These are phyloP conservation scores for Cladosporium sp. DNA, from an alignment of 2,329 filamentous ascomycete species.

Conservation along the genomic window DNA sequence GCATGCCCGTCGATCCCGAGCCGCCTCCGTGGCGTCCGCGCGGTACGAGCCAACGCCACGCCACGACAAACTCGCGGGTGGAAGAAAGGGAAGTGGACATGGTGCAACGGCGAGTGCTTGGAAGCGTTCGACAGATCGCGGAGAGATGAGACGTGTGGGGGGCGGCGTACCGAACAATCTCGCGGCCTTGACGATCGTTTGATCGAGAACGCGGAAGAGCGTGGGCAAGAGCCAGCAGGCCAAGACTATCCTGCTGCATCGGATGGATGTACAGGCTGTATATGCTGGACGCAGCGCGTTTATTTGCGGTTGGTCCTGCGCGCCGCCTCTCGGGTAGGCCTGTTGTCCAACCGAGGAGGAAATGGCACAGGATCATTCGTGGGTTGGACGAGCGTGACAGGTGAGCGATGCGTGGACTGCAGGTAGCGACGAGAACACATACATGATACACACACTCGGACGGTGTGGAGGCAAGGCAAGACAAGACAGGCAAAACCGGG, in stretches of 20 bases:
- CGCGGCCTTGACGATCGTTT: slow-evolving; percentile 15
- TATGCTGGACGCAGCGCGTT: background rate
- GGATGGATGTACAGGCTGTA: background rate
- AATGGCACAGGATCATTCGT: background rate
- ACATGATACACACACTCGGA: background rate
- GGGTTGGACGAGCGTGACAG: background rate
- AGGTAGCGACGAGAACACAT: slow-evolving; percentile 11
- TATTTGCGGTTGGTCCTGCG: background rate
- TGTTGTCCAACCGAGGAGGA: slow-evolving; percentile 3
- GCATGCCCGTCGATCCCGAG: slow-evolving; percentile 10
- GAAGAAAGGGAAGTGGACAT: slow-evolving; percentile 13
- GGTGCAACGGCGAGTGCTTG: slow-evolving; percentile 4
- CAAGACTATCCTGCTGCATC: background rate
- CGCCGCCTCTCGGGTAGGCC: background rate
- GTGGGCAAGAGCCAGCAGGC: background rate
- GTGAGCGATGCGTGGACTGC: background rate
- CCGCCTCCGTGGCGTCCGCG: slow-evolving; percentile 14
- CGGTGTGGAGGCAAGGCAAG: background rate
- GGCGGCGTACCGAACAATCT: slow-evolving; percentile 12
- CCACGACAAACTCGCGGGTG: background rate
- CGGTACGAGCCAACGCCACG: slow-evolving; percentile 8
- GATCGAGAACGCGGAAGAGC: slow-evolving; percentile 15
- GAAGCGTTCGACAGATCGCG: slow-evolving; percentile 10
- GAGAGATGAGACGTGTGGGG: slow-evolving; percentile 16
- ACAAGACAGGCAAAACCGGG: background rate